Evolutionary conservation across 139 green algal genomes (phyloP), one percentile per base, ranked within the genome.

Genomic region (Tetradesmus lagerheimii): DNA sequence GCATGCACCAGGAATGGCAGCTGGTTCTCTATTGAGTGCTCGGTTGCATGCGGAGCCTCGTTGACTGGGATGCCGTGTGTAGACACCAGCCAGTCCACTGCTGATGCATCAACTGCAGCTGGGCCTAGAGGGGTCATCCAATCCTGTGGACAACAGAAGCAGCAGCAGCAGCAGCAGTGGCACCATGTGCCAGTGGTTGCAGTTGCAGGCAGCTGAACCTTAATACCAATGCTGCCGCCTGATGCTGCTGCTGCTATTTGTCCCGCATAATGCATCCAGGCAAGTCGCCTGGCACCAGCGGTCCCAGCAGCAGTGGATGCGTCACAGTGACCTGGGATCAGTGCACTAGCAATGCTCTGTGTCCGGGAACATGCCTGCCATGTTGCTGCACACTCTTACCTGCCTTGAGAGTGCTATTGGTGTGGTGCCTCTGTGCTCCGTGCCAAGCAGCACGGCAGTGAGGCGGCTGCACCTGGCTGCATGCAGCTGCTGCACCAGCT

Each of bases 21-120:
- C 83, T 92, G 89, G 77, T 92, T 92, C 34, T 92, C 89, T 31
- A 92, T 87, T 1, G 53, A 83, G 62, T 92, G 89, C 79, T 92
- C 89, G 39, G 35, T 78, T 1, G 29, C 37, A 27, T 89, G 85
- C 16, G 74, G 45, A 3, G 85, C 85, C 29, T 89, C 85, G 11
- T 50, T 74, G 12, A 89, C 35, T 0, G 85, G 85, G 27, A 89
- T 45, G 39, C 67, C 27, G 74, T 89, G 71, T 5, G 27, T 15
- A 9, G 66, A 12, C 12, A n/a, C 37, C 25, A 89, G 34, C n/a
- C 57, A 89, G 74, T 83, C 31, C 18, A 89, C 45, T 74, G 85
- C 71, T 80, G 41, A 11, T 57, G 41, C 57, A 31, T 89, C 85
- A 14, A 64, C 45, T 31, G 29, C 23, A 15, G 31, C 43, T 11